Conservation (phyloP, 495 filamentous ascomycete genomes). For the Penicillium subrubescens region DNA sequence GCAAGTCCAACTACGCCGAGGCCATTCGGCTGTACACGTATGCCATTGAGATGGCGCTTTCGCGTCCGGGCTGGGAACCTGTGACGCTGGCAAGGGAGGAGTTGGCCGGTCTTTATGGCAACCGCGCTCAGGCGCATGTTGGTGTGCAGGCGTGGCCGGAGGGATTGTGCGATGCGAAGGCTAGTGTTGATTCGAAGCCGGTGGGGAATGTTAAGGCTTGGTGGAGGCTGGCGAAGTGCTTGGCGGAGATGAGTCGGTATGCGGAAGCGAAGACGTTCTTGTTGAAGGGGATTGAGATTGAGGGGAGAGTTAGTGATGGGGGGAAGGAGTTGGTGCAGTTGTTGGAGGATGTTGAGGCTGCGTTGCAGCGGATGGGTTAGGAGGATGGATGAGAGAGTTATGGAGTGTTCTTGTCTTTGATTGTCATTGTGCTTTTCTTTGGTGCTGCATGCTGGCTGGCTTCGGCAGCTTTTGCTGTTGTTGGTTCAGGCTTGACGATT, state of each 20-base stretch:
- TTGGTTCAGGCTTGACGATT: slow-evolving; percentile 16
- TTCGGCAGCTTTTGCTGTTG: background rate
- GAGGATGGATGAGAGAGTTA: background rate
- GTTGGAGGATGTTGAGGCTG: slow-evolving; percentile 67
- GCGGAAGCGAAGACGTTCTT: slow-evolving; percentile 81
- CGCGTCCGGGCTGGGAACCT: slow-evolving; percentile 86
- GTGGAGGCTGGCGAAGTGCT: slow-evolving; percentile 80
- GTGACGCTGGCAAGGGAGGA: slow-evolving; percentile 80
- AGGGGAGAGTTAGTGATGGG: slow-evolving; percentile 66
- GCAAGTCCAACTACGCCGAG: slow-evolving; percentile 70
- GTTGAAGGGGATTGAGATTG: slow-evolving; percentile 74
- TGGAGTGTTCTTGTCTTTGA: background rate
- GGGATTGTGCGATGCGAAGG: slow-evolving; percentile 79
- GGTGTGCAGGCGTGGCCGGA: slow-evolving; percentile 75
- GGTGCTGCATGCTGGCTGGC: slow-evolving; percentile 2
- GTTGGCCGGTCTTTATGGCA: slow-evolving; percentile 73
- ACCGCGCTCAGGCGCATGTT: slow-evolving; percentile 91
- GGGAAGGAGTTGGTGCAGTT: slow-evolving; percentile 64
- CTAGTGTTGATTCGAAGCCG: slow-evolving; percentile 85
- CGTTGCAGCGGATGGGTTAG: slow-evolving; percentile 30
- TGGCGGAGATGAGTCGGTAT: slow-evolving; percentile 87
- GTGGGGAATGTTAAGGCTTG: slow-evolving; percentile 90
- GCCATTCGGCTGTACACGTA: slow-evolving; percentile 80
- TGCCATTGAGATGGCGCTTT: slow-evolving; percentile 84
- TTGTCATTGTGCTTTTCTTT: background rate